Percentiles rank a stretch among this genome's conserved stretches.
Evolutionary conservation across 108 stramenopile genomes (phyloP).

Genomic region (Cyclotella cryptica): DNA sequence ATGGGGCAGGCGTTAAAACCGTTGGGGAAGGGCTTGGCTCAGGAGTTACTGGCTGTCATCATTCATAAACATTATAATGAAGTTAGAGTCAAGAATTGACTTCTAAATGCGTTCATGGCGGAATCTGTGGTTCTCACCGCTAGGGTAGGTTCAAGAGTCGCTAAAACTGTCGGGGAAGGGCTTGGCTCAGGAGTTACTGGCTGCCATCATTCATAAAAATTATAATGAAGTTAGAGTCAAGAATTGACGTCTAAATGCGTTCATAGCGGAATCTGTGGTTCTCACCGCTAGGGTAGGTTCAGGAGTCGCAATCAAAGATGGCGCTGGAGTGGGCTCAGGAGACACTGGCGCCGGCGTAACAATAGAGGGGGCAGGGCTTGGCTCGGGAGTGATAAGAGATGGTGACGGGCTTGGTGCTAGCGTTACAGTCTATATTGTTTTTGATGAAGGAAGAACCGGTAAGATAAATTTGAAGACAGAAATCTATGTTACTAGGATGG

Average conservation of each 20-base stretch:
- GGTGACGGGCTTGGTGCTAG: neutral
- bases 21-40: conserved; percentile 13
- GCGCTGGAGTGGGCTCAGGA: conserved; percentile 14
- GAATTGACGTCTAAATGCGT: neutral
- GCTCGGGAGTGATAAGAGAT: conserved; percentile 10
- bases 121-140: neutral
- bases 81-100: neutral
- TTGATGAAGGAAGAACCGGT: neutral
- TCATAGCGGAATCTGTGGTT: neutral
- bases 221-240: neutral
- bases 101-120: too few relatives aligned
- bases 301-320: conserved; percentile 2
- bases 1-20: conserved; percentile 19
- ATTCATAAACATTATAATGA: neutral
- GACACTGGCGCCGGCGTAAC: conserved; percentile 10
- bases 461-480: neutral
- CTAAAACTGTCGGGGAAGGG: conserved; percentile 12
- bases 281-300: conserved; percentile 10
- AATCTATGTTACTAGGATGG: neutral
- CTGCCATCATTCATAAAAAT: neutral
- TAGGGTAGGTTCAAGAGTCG: too few relatives aligned
- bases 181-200: conserved; percentile 10
- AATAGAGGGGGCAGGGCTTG: conserved; percentile 10
- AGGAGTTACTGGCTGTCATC: conserved; percentile 4
- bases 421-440: neutral